Evolutionary conservation across 2,329 filamentous ascomycete species (phyloP), one percentile per base, ranked within the genome.

Genomic region (Tolypocladium cylindrosporum): DNA sequence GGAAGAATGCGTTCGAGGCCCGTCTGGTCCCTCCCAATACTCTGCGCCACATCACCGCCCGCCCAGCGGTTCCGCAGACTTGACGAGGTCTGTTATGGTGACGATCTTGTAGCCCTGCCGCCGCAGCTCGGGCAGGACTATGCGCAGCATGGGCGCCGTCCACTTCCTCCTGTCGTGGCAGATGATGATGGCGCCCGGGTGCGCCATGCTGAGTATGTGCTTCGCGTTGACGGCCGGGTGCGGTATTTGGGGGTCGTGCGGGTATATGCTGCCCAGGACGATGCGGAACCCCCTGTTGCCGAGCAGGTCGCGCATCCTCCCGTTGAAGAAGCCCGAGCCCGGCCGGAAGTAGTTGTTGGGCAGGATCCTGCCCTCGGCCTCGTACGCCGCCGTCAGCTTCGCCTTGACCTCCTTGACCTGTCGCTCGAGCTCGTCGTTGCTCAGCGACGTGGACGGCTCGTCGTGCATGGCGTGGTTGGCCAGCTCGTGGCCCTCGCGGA

Each of bases 401-500:
- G 62, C 68, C 63, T 90, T 84, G 19, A 95, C 90, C 13, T 77
- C 64, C 14, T 71, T 68, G 55, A 95, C 86, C 74, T 96, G 84
- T 1, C 69, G 67, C 41, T 77, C 73, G 1, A 96, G 80, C 61
- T 81, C 78, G 1, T 74, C 74, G 55, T 85, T 78, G 45, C 77
- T 72, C 34, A 96, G 76, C 0, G 76, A 76, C 51, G 82, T 78
- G 11, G 86, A 87, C 0, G 90, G 85, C 75, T 94, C 90, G 72
- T 96, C 91, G 69, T 85, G 82, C 90, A 94, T 92, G 11, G 89
- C 91, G 72, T 96, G 91, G 73, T 96, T 96, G 31, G 83, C 91
- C 4, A 96, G 77, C 75, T 91, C 88, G 69, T 88, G 83, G 27
- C 85, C 86, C 54, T 73, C 75, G 42, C 75, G 74, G n/a, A 89